phyloP scores from a whole-genome alignment of 179 eudicot genomes.

The Nepenthes alata region DNA sequence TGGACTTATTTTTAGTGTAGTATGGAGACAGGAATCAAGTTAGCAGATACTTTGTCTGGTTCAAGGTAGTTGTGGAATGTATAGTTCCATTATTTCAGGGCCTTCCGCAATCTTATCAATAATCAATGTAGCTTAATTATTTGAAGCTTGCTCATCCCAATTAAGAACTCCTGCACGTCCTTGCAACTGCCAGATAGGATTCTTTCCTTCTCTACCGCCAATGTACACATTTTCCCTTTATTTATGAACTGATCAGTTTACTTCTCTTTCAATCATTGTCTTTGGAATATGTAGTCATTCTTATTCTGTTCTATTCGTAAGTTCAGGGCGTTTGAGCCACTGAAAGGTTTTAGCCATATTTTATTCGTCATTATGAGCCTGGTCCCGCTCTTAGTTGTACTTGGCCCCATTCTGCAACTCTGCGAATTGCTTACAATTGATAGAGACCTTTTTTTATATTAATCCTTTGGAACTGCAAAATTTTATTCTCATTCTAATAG shows the following conservation, averaged over 20 bases:
- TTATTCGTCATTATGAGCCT: neutral
- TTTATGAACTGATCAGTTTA: neutral
- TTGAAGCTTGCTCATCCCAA: neutral
- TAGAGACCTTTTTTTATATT: neutral
- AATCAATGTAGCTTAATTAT: neutral
- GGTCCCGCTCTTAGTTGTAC: conserved; percentile 5
- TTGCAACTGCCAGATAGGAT: conserved; percentile 2
- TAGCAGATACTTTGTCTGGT: conserved; percentile 6
- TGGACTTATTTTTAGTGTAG: neutral
- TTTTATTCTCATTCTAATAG: conserved; percentile 2
- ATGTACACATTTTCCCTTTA: conserved; percentile 1
- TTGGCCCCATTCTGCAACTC: neutral
- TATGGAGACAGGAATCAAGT: conserved; percentile 1
- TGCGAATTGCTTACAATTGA: conserved; percentile 7
- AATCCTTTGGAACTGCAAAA: neutral
- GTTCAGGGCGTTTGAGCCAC: neutral
- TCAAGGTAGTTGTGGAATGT: conserved; percentile 6
- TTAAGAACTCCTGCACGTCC: conserved; percentile 4
- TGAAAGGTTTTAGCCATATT: neutral
- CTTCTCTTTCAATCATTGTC: conserved; percentile 1
- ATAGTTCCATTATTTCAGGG: neutral
- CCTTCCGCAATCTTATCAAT: neutral
- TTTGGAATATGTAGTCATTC: neutral
- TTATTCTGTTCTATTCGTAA: neutral
- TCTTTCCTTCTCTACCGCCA: neutral